Conservation (phyloP, 495 filamentous ascomycete genomes). For the Alectoria sarmentosa region DNA sequence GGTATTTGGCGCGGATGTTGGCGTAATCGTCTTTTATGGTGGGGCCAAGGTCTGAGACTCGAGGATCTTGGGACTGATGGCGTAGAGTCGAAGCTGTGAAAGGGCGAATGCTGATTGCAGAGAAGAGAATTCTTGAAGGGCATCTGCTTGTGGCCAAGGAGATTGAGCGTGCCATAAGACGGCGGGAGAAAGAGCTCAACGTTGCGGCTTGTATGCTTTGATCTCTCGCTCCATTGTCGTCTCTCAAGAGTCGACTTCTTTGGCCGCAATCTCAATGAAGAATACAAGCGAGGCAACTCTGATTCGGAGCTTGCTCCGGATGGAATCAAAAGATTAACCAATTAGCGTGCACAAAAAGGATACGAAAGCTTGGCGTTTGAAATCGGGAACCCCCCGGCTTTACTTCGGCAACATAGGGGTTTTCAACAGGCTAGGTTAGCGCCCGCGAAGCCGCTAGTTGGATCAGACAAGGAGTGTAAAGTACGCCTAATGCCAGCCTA, state of each 20-base stretch:
- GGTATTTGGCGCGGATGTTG: slow-evolving; percentile 58
- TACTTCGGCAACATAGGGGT: too few species aligned
- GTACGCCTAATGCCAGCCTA: too few species aligned
- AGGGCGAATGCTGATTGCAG: background rate
- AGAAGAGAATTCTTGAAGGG: background rate
- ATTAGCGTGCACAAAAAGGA: too few species aligned
- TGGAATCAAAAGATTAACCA: background rate
- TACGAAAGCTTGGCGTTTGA: too few species aligned
- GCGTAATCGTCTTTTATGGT: slow-evolving; percentile 77
- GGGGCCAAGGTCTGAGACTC: slow-evolving; percentile 54
- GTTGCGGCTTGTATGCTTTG: background rate
- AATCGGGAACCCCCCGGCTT: too few species aligned
- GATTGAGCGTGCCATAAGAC: slow-evolving; percentile 11
- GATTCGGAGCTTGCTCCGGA: background rate
- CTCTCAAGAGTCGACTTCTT: background rate
- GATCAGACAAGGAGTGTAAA: too few species aligned
- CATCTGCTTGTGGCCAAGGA: slow-evolving; percentile 4
- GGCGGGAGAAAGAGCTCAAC: background rate
- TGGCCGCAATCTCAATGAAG: background rate
- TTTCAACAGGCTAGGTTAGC: too few species aligned
- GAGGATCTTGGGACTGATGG: slow-evolving; percentile 42
- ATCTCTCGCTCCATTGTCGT: background rate
- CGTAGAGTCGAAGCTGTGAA: background rate
- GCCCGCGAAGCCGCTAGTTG: too few species aligned
- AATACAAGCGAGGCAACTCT: background rate